These are phyloP conservation scores for Blastocystis sp. DNA, from an alignment of 352 stramenopile genomes.

Conservation along the genomic window DNA sequence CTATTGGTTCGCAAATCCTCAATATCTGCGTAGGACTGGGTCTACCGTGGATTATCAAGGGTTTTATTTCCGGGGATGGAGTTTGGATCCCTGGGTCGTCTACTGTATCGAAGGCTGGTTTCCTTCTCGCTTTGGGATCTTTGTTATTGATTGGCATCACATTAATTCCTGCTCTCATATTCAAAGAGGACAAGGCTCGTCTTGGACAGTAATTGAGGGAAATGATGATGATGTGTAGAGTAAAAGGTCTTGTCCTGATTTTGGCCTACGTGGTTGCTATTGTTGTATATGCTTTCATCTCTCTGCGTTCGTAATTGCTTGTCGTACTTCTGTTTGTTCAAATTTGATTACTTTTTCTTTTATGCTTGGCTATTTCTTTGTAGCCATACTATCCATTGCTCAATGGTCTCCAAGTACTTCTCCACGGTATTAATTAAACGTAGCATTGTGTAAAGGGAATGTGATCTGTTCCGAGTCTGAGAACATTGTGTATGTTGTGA, in stretches of 20 bases:
- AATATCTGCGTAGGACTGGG: conserved; percentile 71
- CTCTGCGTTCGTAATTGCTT: neutral
- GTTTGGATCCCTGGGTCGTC: conserved; percentile 23
- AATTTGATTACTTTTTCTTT: no score
- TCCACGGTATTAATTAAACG: no score
- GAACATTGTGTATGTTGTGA: no score
- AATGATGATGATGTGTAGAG: neutral
- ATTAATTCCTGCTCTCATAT: conserved; percentile 30
- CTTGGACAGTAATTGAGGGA: conserved; percentile 1
- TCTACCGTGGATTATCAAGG: conserved; percentile 69
- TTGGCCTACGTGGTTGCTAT: neutral
- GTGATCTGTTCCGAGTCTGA: no score
- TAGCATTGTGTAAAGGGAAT: no score
- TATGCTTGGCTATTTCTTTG: no score
- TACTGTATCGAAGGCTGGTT: conserved; percentile 13
- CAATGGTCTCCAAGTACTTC: no score
- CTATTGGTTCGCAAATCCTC: conserved; percentile 70
- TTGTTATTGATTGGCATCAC: conserved; percentile 43
- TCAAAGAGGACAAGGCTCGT: conserved; percentile 30
- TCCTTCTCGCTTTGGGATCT: conserved; percentile 12
- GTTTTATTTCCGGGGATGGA: neutral
- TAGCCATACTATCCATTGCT: no score
- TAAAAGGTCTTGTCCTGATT: conserved; percentile 16
- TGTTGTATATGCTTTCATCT: neutral
- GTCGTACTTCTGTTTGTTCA: neutral